Conservation (phyloP, 2,329 filamentous ascomycete species). For the Nemania diffusa region DNA sequence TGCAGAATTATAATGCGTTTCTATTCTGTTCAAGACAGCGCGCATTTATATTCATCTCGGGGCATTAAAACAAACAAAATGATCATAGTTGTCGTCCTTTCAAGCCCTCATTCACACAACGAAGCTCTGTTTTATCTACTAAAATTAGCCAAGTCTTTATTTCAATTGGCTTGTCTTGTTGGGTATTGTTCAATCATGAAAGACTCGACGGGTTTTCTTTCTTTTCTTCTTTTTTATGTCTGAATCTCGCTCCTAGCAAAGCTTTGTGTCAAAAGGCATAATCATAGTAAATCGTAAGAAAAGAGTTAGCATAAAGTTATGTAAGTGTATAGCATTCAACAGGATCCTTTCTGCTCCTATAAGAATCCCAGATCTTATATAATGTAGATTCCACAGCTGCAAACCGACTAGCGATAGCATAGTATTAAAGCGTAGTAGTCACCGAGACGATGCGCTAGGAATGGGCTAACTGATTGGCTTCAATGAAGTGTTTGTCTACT, state of each 20-base stretch:
- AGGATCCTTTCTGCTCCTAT: too few species aligned
- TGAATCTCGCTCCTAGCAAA: neutral
- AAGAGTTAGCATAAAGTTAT: neutral
- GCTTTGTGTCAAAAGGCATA: neutral
- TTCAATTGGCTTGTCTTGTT: neutral
- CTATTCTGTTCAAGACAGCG: neutral
- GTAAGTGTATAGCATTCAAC: too few species aligned
- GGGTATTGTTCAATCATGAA: too few species aligned
- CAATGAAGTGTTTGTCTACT: neutral
- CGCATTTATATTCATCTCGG: conserved; percentile 21
- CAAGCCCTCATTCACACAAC: conserved; percentile 2
- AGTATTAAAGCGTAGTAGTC: too few species aligned
- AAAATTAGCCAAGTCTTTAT: conserved; percentile 1
- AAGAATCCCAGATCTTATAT: too few species aligned
- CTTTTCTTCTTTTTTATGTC: neutral
- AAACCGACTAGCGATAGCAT: too few species aligned
- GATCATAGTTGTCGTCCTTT: neutral
- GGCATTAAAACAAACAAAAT: neutral
- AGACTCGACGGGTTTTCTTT: too few species aligned
- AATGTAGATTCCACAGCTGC: too few species aligned
- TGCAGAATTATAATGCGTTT: neutral
- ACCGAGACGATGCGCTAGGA: too few species aligned
- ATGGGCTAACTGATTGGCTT: neutral
- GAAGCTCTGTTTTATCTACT: conserved; percentile 4
- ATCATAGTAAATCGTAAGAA: neutral